These are phyloP conservation scores for Proliferodiscus dingleyae DNA, from an alignment of 2,329 filamentous ascomycete species.

Conservation along the genomic window DNA sequence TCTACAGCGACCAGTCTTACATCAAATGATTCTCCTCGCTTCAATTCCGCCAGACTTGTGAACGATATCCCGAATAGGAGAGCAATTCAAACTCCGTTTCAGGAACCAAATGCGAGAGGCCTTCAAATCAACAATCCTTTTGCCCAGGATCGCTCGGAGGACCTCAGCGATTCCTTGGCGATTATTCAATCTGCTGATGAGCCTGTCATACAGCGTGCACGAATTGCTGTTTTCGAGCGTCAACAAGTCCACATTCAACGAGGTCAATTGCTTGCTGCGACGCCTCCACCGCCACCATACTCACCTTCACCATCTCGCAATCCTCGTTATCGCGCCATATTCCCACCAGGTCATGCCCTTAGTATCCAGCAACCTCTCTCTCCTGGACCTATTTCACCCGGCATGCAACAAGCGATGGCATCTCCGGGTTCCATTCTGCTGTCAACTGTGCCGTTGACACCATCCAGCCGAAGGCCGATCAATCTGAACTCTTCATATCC, in stretches of 20 bases:
- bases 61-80: slow-evolving; percentile 9
- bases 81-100: slow-evolving; percentile 14
- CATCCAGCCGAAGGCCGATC: slow-evolving; percentile 28
- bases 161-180: slow-evolving; percentile 8
- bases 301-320: slow-evolving; percentile 24
- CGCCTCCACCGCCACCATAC: slow-evolving; percentile 28
- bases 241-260: slow-evolving; percentile 1
- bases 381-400: slow-evolving; percentile 59
- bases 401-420: slow-evolving; percentile 55
- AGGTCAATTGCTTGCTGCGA: slow-evolving; percentile 9
- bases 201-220: slow-evolving; percentile 6
- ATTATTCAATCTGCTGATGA: slow-evolving; percentile 5
- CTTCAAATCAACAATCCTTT: slow-evolving; percentile 25
- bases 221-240: slow-evolving; percentile 6
- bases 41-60: slow-evolving; percentile 2
- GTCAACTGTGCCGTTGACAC: slow-evolving; percentile 53
- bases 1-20: slow-evolving; percentile 12
- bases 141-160: slow-evolving; percentile 14
- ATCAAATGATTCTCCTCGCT: slow-evolving; percentile 8
- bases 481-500: slow-evolving; percentile 31
- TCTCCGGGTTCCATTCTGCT: slow-evolving; percentile 57
- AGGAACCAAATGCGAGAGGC: slow-evolving; percentile 10
- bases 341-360: slow-evolving; percentile 47
- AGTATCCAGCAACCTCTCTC: slow-evolving; percentile 48
- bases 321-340: slow-evolving; percentile 49